Evolutionary conservation across 2,329 filamentous ascomycete genomes (phyloP).

Genomic region (Alternaria hordeiaustralica): DNA sequence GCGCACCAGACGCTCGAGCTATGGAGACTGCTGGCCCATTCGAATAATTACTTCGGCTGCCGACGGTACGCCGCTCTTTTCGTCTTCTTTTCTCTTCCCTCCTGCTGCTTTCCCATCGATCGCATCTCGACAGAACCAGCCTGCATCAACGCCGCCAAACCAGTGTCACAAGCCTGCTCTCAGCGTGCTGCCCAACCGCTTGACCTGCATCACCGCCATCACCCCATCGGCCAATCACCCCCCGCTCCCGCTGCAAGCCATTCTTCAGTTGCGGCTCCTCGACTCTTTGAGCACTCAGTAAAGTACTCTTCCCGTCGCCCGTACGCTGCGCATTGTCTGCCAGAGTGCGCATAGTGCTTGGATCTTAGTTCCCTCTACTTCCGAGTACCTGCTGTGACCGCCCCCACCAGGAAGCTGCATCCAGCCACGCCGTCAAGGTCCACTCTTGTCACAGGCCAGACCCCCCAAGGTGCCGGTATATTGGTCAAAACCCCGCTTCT

Average conservation of each 20-base stretch:
- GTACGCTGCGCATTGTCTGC: constrained; percentile 16
- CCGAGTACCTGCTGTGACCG: constrained; percentile 28
- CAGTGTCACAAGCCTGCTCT: constrained; percentile 1
- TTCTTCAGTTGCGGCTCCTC: constrained; percentile 23
- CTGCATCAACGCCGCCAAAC: not conserved
- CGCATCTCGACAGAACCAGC: constrained; percentile 12
- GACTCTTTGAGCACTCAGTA: constrained; percentile 5
- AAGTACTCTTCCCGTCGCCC: constrained; percentile 28
- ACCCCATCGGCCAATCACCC: constrained; percentile 15
- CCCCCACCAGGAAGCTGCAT: constrained; percentile 23
- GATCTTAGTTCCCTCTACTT: constrained; percentile 27
- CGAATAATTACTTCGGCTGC: constrained; percentile 37
- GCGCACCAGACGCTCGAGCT: constrained; percentile 28
- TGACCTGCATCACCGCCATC: constrained; percentile 39
- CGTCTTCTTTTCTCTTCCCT: constrained; percentile 20
- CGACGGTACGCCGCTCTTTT: constrained; percentile 24
- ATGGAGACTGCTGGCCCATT: constrained; percentile 33
- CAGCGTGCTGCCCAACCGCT: constrained; percentile 35
- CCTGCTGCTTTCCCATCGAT: constrained; percentile 14
- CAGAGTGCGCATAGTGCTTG: constrained; percentile 26
- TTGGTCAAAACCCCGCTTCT: constrained; percentile 45
- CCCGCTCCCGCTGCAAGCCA: constrained; percentile 30
- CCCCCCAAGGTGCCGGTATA: constrained; percentile 45
- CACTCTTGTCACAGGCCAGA: constrained; percentile 34
- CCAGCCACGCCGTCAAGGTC: constrained; percentile 43